Evolutionary conservation across 495 filamentous ascomycete genomes (phyloP), one percentile per base, ranked within the genome.

Genomic region (Aspergillus incahuasiensis): DNA sequence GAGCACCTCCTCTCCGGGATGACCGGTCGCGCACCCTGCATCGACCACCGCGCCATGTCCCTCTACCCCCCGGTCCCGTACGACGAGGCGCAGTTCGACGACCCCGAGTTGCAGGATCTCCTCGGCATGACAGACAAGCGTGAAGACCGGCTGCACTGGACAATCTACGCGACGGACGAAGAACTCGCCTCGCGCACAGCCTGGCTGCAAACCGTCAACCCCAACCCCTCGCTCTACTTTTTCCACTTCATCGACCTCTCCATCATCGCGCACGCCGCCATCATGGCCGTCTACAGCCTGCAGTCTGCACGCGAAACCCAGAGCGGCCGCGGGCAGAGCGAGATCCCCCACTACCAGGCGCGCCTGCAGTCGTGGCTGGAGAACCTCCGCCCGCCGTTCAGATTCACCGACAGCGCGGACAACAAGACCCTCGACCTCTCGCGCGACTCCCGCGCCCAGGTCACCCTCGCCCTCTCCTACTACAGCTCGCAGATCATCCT

Each of bases 401-500:
- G 34, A 24, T 62, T 66, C 18, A 39, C 35, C 6, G 39, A 51
- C 11, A 16, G 55, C n/a, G 46, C 55, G 35, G 9, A 35, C 32
- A 50, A 19, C 20, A 48, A 12, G 50, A n/a, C n/a, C n/a, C 63
- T 42, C 65, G 65, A 55, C 67, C 64, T 63, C 79, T 72, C 44
- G 52, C 39, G 47, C 53, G 51, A 59, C 66, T 35, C 65, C 70
- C 21, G 50, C 55, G 22, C 65, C 69, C 13, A 39, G 20, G 38
- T 46, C 5, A 20, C 16, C 2, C 65, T 82, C 6, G 76, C 72
- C 1, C 74, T 86, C 53, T 72, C 74, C 34, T 85, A 80, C 56
- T 78, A 81, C 56, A 79, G 79, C 55, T 73, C 77, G 12, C 72
- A 73, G 32, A 79, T 85, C 40, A 72, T 85, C 18, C 74, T 83